Conservation (phyloP, 164 flowering plant genomes). For the Nelumbo lutea region DNA sequence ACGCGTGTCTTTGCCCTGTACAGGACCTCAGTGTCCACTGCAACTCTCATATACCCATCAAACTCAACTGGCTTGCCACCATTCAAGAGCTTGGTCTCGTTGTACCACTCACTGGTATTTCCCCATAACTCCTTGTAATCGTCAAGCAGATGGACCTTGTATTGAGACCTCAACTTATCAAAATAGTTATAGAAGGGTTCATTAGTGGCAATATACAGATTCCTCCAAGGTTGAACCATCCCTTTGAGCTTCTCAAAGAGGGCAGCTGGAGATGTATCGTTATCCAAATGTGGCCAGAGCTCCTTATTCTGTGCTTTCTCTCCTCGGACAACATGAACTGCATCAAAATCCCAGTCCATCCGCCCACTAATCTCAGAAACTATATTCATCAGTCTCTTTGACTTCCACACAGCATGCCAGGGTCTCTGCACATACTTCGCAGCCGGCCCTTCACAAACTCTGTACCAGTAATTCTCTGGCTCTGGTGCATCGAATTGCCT, state of each 20-base stretch:
- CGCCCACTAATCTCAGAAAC: constrained; percentile 81
- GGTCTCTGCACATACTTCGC: constrained; percentile 81
- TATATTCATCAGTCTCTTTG: constrained; percentile 92
- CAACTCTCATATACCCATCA: constrained; percentile 96
- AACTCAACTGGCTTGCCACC: constrained; percentile 71
- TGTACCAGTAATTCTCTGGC: constrained; percentile 95
- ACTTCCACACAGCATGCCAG: constrained; percentile 94
- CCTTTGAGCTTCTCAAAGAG: constrained; percentile 51
- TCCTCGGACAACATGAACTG: constrained; percentile 91
- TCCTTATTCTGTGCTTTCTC: constrained; percentile 83
- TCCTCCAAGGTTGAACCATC: constrained; percentile 66
- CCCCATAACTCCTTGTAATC: constrained; percentile 84
- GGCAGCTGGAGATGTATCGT: constrained; percentile 76
- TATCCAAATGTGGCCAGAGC: constrained; percentile 85
- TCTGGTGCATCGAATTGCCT: constrained; percentile 88
- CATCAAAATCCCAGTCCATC: constrained; percentile 99
- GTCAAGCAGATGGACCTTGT: constrained; percentile 80
- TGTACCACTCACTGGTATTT: constrained; percentile 85
- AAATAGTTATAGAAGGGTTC: constrained; percentile 85
- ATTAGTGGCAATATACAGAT: constrained; percentile 83
- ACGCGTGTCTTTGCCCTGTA: constrained; percentile 77
- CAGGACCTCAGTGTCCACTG: constrained; percentile 88
- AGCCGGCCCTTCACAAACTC: constrained; percentile 90
- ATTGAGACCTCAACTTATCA: constrained; percentile 78
- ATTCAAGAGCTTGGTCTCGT: constrained; percentile 67